phyloP scores from a whole-genome alignment of 2,329 filamentous ascomycete genomes.

The Botrytis squamosa region DNA sequence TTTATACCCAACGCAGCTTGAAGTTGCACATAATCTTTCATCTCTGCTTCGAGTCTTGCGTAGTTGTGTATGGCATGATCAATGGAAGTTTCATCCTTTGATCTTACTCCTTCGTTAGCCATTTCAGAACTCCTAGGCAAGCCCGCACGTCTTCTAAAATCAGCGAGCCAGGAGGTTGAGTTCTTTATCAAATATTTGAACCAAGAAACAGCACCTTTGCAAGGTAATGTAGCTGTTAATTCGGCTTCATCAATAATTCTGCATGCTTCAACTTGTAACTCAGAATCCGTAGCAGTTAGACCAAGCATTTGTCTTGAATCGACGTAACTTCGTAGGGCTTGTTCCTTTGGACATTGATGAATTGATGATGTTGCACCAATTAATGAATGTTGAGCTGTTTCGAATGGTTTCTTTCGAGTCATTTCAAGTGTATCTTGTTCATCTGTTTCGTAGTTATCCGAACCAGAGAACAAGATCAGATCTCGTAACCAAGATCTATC shows the following conservation, averaged over 20 bases:
- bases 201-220: conserved; percentile 48
- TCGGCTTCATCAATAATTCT: conserved; percentile 58
- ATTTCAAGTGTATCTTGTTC: background rate
- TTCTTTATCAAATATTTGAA: conserved; percentile 52
- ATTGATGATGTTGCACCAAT: background rate
- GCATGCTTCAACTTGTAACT: conserved; percentile 60
- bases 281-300: conserved; percentile 58
- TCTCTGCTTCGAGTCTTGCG: conserved; percentile 51
- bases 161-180: conserved; percentile 54
- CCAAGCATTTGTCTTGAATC: conserved; percentile 44
- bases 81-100: conserved; percentile 54
- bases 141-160: conserved; percentile 56
- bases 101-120: conserved; percentile 48
- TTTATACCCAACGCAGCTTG: conserved; percentile 48
- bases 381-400: background rate
- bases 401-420: background rate
- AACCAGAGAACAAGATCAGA: conserved; percentile 50
- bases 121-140: conserved; percentile 58
- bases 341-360: conserved; percentile 30
- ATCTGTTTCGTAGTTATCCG: background rate
- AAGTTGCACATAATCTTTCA: conserved; percentile 51
- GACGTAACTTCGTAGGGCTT: conserved; percentile 32
- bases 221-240: conserved; percentile 39
- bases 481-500: conserved; percentile 58
- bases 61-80: conserved; percentile 61